Percentiles rank a stretch among this genome's conserved stretches.
Conservation (phyloP, 768 basidiomycete genomes). For the Agrocybe chaxingu region DNA sequence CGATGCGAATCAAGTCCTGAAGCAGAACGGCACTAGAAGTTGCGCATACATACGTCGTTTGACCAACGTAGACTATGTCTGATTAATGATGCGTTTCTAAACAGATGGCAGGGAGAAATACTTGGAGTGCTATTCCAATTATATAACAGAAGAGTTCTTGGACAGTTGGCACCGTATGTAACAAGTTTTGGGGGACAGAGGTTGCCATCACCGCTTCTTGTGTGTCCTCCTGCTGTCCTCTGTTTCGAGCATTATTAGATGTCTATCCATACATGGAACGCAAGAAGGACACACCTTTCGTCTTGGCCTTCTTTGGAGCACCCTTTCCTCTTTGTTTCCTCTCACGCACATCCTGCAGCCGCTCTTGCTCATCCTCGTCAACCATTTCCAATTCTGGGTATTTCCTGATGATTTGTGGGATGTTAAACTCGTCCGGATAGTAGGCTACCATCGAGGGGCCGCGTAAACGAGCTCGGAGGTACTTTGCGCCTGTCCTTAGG, state of each 20-base stretch:
- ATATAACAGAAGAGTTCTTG: too few species aligned
- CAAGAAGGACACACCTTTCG: slow-evolving; percentile 44
- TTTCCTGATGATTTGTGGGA: slow-evolving; percentile 46
- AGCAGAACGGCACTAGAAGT: too few species aligned
- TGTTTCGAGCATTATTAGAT: slow-evolving; percentile 6
- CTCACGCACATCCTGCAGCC: slow-evolving; percentile 65
- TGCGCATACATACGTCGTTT: too few species aligned
- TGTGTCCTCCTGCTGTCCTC: slow-evolving; percentile 25
- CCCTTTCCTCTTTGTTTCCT: slow-evolving; percentile 79
- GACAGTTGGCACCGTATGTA: too few species aligned
- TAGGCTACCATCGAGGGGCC: slow-evolving; percentile 87
- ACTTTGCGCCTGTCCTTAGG: slow-evolving; percentile 86
- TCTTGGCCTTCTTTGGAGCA: slow-evolving; percentile 76
- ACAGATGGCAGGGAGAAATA: too few species aligned
- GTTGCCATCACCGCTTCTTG: slow-evolving; percentile 21
- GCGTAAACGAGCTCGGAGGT: slow-evolving; percentile 75
- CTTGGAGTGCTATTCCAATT: too few species aligned
- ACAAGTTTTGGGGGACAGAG: too few species aligned
- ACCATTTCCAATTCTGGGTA: slow-evolving; percentile 59
- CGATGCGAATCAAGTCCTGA: too few species aligned
- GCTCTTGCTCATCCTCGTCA: slow-evolving; percentile 64
- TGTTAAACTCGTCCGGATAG: slow-evolving; percentile 64
- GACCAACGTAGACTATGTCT: too few species aligned
- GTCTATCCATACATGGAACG: neutral
- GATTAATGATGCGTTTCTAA: too few species aligned